Base-by-base conservation (phyloP, 176 grass and related monocot species). In the Pontederia paniculata region DNA sequence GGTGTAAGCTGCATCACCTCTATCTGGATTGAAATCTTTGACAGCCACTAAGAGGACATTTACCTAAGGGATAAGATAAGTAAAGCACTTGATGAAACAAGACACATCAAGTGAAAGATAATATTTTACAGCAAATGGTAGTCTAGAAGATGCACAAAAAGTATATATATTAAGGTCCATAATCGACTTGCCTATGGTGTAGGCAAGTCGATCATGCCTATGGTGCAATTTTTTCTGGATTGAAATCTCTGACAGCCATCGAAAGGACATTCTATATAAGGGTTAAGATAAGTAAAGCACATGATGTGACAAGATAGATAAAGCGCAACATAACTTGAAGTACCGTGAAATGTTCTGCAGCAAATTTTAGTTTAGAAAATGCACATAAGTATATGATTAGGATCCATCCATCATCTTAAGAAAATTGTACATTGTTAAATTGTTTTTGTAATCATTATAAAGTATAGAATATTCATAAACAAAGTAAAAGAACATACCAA, bases 1-100 rank as follows among this genome's bases (percentile, higher is more conserved):
- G 23, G 94, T 99, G 71, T 93, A 99, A 57, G 94, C 83, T 74
- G 94, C 87, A 76, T 99, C 94, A 65, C 94, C 83, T 55, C 73
- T 88, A 56, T 98, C 80, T 74, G 75, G 70, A 76, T 93, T 74
- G 62, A 93, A 99, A 85, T 88, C 87, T 81, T 99, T 99, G 60
- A 99, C 86, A 17, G 94, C 66, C 80, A 75, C 88, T 65, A 99
- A 72, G 56, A 99, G 87, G 42, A 89, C 72, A 74, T 85, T 99
- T 63, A 99, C 73, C 93, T 97, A 76, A 77, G 86, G 60, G 45
- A 51, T 17, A 64, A 42, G 37, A 83, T 53, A 17, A 58, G 67
- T 54, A 79, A 76, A 49, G 72, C 42, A 77, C 54, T 20, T 76
- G 62, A 66, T 73, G 19, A 66, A 53, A 66, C 60, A 17, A 53